These are phyloP conservation scores for Sporopachydermia cereana DNA, from an alignment of 1,139 yeast genomes.

Conservation along the genomic window DNA sequence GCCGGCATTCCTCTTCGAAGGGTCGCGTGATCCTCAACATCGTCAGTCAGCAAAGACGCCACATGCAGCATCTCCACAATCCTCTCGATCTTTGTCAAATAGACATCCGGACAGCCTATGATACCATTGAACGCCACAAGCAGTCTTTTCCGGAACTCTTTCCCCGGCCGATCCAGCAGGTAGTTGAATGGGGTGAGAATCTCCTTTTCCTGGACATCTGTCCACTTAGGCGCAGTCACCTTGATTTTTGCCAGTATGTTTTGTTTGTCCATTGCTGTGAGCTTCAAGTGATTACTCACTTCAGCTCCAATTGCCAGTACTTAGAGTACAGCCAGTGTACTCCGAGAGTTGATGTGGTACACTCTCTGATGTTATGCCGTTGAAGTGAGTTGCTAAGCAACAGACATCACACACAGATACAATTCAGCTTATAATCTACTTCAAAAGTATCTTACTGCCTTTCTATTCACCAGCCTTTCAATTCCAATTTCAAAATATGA, in stretches of 20 bases:
- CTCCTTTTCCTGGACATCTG: not conserved
- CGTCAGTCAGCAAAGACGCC: constrained; percentile 65
- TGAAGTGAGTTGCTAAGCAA: too few relatives aligned
- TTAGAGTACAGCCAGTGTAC: too few relatives aligned
- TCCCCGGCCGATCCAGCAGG: constrained; percentile 40
- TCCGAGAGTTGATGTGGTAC: too few relatives aligned
- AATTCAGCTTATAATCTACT: too few relatives aligned
- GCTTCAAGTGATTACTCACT: too few relatives aligned
- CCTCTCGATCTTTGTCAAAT: constrained; percentile 27
- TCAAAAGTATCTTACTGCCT: too few relatives aligned
- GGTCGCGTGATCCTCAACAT: constrained; percentile 68
- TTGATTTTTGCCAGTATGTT: not conserved
- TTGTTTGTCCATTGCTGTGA: not conserved
- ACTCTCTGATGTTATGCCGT: too few relatives aligned
- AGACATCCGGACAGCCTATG: constrained; percentile 28
- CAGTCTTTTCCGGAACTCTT: constrained; percentile 38
- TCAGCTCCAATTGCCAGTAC: too few relatives aligned
- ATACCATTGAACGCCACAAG: constrained; percentile 39
- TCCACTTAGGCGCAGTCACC: not conserved
- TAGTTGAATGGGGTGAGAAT: constrained; percentile 35
- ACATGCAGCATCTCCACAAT: constrained; percentile 50
- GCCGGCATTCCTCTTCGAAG: constrained; percentile 67
- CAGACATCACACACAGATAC: too few relatives aligned
- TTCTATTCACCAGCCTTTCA: too few relatives aligned
- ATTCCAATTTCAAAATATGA: too few relatives aligned